phyloP scores from a whole-genome alignment of 2,329 filamentous ascomycete species.

The Ophiocordyceps sinensis region DNA sequence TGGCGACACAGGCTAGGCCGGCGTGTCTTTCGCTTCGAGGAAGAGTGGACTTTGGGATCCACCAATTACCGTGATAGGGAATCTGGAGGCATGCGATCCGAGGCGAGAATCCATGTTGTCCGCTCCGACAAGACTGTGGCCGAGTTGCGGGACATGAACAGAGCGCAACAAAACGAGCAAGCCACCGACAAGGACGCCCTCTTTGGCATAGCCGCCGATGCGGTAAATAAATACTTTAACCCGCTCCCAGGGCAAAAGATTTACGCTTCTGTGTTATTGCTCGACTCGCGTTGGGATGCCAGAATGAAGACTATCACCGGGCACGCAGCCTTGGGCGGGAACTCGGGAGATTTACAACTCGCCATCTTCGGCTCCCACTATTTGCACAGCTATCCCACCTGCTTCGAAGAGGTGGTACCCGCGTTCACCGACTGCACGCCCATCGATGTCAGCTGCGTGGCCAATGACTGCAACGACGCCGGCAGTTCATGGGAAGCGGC shows the following conservation, averaged over 20 bases:
- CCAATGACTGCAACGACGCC: conserved; percentile 74
- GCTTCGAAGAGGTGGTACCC: conserved; percentile 77
- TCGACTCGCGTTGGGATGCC: conserved; percentile 83
- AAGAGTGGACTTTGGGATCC: conserved; percentile 83
- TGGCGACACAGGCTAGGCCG: conserved; percentile 74
- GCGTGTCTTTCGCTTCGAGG: conserved; percentile 79
- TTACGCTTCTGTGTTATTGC: conserved; percentile 73
- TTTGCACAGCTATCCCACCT: conserved; percentile 79
- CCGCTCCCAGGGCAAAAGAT: conserved; percentile 64
- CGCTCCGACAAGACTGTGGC: conserved; percentile 69
- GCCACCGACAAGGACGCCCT: conserved; percentile 59
- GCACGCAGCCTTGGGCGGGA: conserved; percentile 72
- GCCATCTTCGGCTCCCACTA: conserved; percentile 88
- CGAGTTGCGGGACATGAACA: conserved; percentile 65
- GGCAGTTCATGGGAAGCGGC: conserved; percentile 94
- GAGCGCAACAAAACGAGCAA: conserved; percentile 61
- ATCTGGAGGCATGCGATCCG: conserved; percentile 64
- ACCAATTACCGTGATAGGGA: conserved; percentile 61
- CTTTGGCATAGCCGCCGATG: conserved; percentile 62
- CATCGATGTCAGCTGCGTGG: conserved; percentile 66
- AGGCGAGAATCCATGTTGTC: conserved; percentile 81
- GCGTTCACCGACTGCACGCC: conserved; percentile 83
- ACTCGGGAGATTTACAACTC: conserved; percentile 58
- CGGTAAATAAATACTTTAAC: conserved; percentile 65
- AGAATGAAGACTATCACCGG: conserved; percentile 54